Conservation (phyloP, 768 basidiomycete genomes). For the Suillus subalutaceus region DNA sequence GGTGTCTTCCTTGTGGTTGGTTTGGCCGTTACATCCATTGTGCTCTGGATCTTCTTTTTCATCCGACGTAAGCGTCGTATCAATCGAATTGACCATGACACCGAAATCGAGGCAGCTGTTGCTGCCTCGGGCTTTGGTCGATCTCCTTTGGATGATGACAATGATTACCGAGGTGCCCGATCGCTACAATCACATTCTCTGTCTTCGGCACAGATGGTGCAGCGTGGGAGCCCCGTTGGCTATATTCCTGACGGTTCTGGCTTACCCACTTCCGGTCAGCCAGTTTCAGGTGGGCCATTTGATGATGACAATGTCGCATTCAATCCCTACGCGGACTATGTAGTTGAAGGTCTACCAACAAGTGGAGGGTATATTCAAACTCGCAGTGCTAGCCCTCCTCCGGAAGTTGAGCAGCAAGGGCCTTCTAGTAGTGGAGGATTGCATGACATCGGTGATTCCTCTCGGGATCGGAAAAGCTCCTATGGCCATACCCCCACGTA, state of each 20-base stretch:
- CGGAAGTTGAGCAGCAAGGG: slow-evolving; percentile 24
- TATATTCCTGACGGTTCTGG: slow-evolving; percentile 18
- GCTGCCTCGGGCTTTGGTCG: slow-evolving; percentile 74
- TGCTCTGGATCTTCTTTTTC: slow-evolving; percentile 73
- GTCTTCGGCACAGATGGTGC: slow-evolving; percentile 39
- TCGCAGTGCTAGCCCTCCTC: slow-evolving; percentile 51
- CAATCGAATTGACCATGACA: slow-evolving; percentile 65
- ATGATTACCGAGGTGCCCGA: slow-evolving; percentile 41
- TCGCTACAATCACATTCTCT: slow-evolving; percentile 23
- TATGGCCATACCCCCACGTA: slow-evolving; percentile 49
- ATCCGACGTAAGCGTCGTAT: slow-evolving; percentile 66
- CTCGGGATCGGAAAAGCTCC: slow-evolving; percentile 33
- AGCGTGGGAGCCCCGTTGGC: slow-evolving; percentile 36
- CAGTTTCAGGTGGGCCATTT: slow-evolving; percentile 33
- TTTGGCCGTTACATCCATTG: slow-evolving; percentile 68
- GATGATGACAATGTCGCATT: slow-evolving; percentile 29
- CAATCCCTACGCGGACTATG: slow-evolving; percentile 59
- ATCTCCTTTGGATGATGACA: slow-evolving; percentile 68
- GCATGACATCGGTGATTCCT: slow-evolving; percentile 30
- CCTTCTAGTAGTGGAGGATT: slow-evolving; percentile 17
- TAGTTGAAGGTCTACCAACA: slow-evolving; percentile 18
- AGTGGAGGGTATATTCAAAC: slow-evolving; percentile 48
- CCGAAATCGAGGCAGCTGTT: slow-evolving; percentile 69
- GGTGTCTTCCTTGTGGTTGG: slow-evolving; percentile 92
- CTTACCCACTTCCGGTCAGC: slow-evolving; percentile 33